Evolutionary conservation across 1,284 basidiomycete species (phyloP), one percentile per base, ranked within the genome.

Genomic region (Somion occarium): DNA sequence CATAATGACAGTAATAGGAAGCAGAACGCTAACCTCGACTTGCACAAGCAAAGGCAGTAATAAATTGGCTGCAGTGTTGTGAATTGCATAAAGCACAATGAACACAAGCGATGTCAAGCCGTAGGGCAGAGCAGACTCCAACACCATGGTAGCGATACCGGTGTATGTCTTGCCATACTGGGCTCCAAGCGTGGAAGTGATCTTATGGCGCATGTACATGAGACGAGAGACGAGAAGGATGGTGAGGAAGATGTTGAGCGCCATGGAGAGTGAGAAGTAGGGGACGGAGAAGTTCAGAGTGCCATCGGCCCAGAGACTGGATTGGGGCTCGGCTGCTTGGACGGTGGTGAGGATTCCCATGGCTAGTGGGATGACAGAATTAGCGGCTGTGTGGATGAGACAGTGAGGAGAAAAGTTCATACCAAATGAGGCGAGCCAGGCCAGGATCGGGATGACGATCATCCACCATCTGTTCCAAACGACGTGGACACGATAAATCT

Each of bases 171-270:
- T 27, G 4, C 34, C 43, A 19, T n/a, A n/a, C 15, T 42, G n/a
- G 13, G n/a, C 18, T 4, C 48, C 48, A n/a, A 49, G 24, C 5
- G n/a, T 24, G 19, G 43, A 39, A 22, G 42, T 13, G 22, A 50
- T 27, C 19, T 15, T 44, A 7, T 20, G 23, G 3, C 49, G 41
- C 42, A 45, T 27, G 23, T 39, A 45, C 15, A 52, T 12, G 2
- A 54, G 34, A 9, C 51, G 44, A 3, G 5, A 15, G 24, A 48
- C 26, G 22, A 53, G 46, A n/a, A 53, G 37, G 23, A 53, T 26
- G 2, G 54, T 53, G 5, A 53, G 44, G 34, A 53, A 27, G 48
- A 53, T 24, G 23, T 49, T 55, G 2, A 53, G 24, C 15, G 54
- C 18, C 1, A 53, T 39, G 11, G 51, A 46, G 24, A 47, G 30